Conservation (phyloP, 2,329 filamentous ascomycete genomes). For the Aotearoamyces nothofagi region DNA sequence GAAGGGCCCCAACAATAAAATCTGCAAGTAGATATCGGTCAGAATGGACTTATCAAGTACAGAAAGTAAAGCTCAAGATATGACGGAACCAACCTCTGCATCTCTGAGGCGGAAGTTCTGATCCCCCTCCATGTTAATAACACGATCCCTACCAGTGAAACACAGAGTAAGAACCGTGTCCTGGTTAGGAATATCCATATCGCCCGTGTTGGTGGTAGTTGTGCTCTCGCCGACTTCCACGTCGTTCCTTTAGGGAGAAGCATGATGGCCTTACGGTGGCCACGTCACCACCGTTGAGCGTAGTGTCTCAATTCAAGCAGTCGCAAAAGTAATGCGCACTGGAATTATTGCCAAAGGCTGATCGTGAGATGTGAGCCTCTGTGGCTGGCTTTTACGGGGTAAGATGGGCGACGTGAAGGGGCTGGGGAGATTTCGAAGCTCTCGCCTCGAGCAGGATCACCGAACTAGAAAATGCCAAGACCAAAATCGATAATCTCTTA, state of each 20-base stretch:
- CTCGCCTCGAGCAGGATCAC: too few relatives aligned
- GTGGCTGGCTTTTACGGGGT: too few relatives aligned
- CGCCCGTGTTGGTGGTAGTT: constrained; percentile 63
- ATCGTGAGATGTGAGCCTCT: too few relatives aligned
- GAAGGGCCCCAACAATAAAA: constrained; percentile 95
- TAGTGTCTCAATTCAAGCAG: too few relatives aligned
- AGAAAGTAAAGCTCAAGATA: neutral
- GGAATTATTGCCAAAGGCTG: too few relatives aligned
- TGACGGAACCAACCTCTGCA: constrained; percentile 56
- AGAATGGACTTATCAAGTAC: too few relatives aligned
- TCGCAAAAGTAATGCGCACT: too few relatives aligned
- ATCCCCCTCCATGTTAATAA: constrained; percentile 82
- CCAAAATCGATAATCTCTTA: too few relatives aligned
- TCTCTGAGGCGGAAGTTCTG: constrained; percentile 63
- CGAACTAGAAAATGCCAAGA: too few relatives aligned
- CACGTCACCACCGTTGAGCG: constrained; percentile 24
- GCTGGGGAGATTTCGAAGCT: too few relatives aligned
- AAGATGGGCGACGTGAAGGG: too few relatives aligned
- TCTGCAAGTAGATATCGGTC: constrained; percentile 29
- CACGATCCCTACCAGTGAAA: constrained; percentile 55
- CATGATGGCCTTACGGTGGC: constrained; percentile 42
- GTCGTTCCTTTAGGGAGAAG: constrained; percentile 82
- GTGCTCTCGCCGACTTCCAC: constrained; percentile 80
- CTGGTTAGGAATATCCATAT: constrained; percentile 56
- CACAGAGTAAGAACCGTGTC: constrained; percentile 61